Base-by-base conservation (phyloP, 345 rosid genomes). In the Trapa incisa region DNA sequence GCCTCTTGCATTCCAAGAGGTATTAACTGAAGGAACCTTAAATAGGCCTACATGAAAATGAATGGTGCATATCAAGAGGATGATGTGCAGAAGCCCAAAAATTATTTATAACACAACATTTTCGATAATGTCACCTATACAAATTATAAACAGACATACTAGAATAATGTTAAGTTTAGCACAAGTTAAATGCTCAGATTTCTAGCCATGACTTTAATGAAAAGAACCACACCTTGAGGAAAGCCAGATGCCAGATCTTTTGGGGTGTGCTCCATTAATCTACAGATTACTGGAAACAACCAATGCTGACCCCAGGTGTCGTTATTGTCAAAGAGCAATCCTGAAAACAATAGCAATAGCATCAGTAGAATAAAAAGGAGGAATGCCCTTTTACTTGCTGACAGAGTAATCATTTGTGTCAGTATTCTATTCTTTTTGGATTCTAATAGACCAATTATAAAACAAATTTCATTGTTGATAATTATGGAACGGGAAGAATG, bases 261-360 rank as follows among this genome's bases (percentile, higher is more conserved):
- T 22, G 64, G 66, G 38, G 70, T 67, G 56, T 72, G 72, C 76
- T 83, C 97, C 95, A 90, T 85, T 69, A 70, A 74, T 71, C 70
- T 52, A 60, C 70, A 14, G 37, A 74, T 80, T 72, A 73, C 70
- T 47, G n/a, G 41, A 16, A 37, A n/a, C 29, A 35, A 33, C 0
- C 9, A 35, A 32, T 9, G 33, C 63, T 38, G 2, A 32, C 37
- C 33, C 13, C 37, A 32, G 35, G 1, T 33, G 39, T 4, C 4
- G 65, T 22, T 6, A 43, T 1, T 62, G 42, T 6, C 41, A 8
- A 16, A 37, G 64, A 41, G 35, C 48, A 53, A 17, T 13, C 4
- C 63, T 10, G 8, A 8, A 9, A 58, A 58, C 63, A 58, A 32
- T 5, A 11, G 13, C 63, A 32, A 16, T 38, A 58, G 38, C 15